Conservation (phyloP, 2,329 filamentous ascomycete species). For the Botryotinia narcissicola region DNA sequence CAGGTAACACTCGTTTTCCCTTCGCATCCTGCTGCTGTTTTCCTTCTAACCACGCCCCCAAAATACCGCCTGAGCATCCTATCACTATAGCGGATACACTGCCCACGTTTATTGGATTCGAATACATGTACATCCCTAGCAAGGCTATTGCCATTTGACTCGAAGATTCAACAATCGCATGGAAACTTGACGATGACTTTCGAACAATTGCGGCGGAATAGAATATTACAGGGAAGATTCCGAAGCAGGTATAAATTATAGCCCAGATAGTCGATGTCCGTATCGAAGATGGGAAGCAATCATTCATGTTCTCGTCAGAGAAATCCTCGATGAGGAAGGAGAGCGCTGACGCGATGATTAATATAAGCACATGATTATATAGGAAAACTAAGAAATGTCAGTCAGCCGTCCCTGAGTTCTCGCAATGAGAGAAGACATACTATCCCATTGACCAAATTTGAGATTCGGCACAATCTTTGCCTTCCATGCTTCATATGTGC, state of each 20-base stretch:
- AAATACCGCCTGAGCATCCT: conserved; percentile 6
- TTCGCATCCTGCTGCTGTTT: conserved; percentile 9
- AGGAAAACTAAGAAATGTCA: conserved; percentile 14
- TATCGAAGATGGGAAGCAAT: conserved; percentile 9
- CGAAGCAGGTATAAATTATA: conserved; percentile 15
- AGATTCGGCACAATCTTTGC: conserved; percentile 9
- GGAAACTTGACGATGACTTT: conserved; percentile 6
- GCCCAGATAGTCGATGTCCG: conserved; percentile 5
- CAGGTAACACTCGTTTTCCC: background rate
- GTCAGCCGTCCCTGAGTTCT: background rate
- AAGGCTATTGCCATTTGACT: conserved; percentile 10
- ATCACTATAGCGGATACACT: conserved; percentile 9
- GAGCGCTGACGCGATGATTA: background rate
- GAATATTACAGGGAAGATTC: conserved; percentile 11
- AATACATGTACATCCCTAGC: conserved; percentile 12
- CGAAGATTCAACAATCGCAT: conserved; percentile 1
- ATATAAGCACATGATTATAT: conserved; percentile 14
- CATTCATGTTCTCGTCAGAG: conserved; percentile 17
- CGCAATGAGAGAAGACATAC: background rate
- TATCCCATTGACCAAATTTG: conserved; percentile 19
- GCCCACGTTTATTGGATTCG: background rate
- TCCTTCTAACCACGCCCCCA: conserved; percentile 10
- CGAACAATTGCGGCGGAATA: background rate
- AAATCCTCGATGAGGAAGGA: conserved; percentile 18
- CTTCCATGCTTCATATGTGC: conserved; percentile 20